A percentile compares a stretch with the other conserved stretches of the same genome.
Evolutionary conservation across 306 rosid genomes (phyloP).

Genomic region (Glycine tomentella): DNA sequence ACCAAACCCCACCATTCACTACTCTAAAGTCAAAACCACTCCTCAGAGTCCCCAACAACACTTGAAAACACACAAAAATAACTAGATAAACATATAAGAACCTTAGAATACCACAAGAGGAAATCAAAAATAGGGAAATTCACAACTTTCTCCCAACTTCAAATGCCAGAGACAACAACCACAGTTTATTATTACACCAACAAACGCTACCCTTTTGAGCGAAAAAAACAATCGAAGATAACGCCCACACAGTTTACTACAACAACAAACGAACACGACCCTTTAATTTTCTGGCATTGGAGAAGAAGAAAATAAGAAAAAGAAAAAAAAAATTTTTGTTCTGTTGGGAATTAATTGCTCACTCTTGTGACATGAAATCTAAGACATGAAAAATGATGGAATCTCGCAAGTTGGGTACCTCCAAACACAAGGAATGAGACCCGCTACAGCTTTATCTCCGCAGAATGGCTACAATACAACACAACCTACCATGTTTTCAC

Average conservation of each 20-base stretch:
- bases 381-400: conserved; percentile 34
- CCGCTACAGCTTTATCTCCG: conserved; percentile 53
- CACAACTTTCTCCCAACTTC: conserved; percentile 13
- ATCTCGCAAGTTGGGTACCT: conserved; percentile 48
- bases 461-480: conserved; percentile 15
- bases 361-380: conserved; percentile 35
- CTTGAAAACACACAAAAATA: neutral
- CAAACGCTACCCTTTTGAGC: conserved; percentile 37
- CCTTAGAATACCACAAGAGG: neutral
- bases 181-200: neutral
- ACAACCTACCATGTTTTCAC: conserved; percentile 25
- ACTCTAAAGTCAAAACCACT: conserved; percentile 21
- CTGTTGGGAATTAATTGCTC: conserved; percentile 33
- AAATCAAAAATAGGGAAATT: neutral
- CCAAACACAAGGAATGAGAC: conserved; percentile 43
- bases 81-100: conserved; percentile 6
- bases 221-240: conserved; percentile 27
- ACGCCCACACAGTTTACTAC: neutral
- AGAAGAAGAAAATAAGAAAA: neutral
- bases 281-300: conserved; percentile 35
- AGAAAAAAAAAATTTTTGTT: neutral
- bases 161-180: conserved; percentile 42
- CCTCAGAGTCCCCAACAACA: neutral
- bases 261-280: conserved; percentile 19
- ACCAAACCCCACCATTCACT: conserved; percentile 26